Conservation (phyloP, 2,329 filamentous ascomycete species). For the Hyphodiscus sp. region DNA sequence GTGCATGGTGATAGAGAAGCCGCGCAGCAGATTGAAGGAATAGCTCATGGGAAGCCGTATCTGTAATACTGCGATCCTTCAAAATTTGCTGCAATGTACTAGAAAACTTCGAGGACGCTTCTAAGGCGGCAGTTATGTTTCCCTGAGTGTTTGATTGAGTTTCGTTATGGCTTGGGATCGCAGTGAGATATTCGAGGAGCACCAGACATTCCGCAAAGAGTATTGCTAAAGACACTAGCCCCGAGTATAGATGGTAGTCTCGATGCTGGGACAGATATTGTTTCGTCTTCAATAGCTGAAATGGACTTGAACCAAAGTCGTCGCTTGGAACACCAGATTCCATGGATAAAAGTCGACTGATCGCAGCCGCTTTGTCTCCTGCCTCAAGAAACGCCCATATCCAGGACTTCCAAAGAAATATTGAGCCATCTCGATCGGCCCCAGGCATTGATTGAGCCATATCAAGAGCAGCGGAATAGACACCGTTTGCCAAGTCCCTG, state of each 20-base stretch:
- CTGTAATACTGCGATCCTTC: conserved; percentile 30
- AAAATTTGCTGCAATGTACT: conserved; percentile 39
- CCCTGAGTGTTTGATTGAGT: conserved; percentile 44
- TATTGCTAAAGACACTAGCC: conserved; percentile 42
- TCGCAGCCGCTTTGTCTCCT: conserved; percentile 25
- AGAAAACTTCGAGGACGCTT: conserved; percentile 36
- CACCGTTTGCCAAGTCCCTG: conserved; percentile 49
- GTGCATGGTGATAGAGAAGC: conserved; percentile 59
- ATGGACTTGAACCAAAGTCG: conserved; percentile 18
- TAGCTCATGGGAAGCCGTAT: conserved; percentile 46
- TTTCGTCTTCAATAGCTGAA: conserved; percentile 43
- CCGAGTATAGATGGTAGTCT: conserved; percentile 49
- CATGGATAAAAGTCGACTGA: conserved; percentile 35
- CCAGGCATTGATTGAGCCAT: conserved; percentile 41
- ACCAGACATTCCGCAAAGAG: conserved; percentile 55
- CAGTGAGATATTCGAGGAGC: conserved; percentile 58
- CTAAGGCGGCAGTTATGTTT: conserved; percentile 46
- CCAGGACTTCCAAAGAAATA: conserved; percentile 27
- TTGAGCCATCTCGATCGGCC: conserved; percentile 27
- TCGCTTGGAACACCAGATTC: conserved; percentile 30
- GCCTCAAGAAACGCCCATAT: conserved; percentile 24
- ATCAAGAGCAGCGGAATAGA: conserved; percentile 61
- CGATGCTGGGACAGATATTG: conserved; percentile 47
- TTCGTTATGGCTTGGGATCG: conserved; percentile 30
- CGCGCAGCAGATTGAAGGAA: conserved; percentile 62